Evolutionary conservation across 768 basidiomycete genomes (phyloP).

Genomic region (Rhodotorula kratochvilovae): DNA sequence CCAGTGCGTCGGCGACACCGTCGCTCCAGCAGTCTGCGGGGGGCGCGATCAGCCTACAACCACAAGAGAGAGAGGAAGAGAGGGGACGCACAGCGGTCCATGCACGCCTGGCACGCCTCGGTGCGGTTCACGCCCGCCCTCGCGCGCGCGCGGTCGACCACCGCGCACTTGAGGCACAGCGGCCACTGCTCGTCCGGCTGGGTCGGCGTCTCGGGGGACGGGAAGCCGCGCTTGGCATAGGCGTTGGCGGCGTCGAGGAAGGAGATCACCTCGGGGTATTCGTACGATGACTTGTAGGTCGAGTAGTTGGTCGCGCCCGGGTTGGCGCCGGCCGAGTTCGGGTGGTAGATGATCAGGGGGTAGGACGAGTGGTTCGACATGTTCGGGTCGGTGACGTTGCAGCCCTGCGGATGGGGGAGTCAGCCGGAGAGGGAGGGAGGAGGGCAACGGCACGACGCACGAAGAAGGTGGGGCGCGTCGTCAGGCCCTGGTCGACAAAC

Average conservation of each 20-base stretch:
- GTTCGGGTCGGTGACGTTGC: slow-evolving; percentile 1
- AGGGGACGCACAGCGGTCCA: slow-evolving; percentile 18
- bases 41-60: too few species aligned
- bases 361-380: slow-evolving; percentile 48
- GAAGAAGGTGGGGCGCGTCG: slow-evolving; percentile 69
- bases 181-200: slow-evolving; percentile 58
- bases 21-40: slow-evolving; percentile 36
- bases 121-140: slow-evolving; percentile 10
- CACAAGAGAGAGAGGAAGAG: neutral
- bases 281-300: slow-evolving; percentile 51
- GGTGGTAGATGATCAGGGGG: slow-evolving; percentile 69
- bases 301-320: slow-evolving; percentile 43
- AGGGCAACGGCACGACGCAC: slow-evolving; percentile 41
- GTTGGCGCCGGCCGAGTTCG: slow-evolving; percentile 59
- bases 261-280: slow-evolving; percentile 54
- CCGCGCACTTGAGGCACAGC: slow-evolving; percentile 67
- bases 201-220: neutral
- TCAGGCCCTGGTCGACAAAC: slow-evolving; percentile 62
- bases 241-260: slow-evolving; percentile 62
- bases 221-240: slow-evolving; percentile 51
- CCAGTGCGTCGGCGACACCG: slow-evolving; percentile 4
- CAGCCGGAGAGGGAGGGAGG: neutral
- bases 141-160: slow-evolving; percentile 55
- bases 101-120: slow-evolving; percentile 6
- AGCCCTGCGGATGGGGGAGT: slow-evolving; percentile 5